Conservation (phyloP, 352 stramenopile species). For the Globisporangium nodosum region DNA sequence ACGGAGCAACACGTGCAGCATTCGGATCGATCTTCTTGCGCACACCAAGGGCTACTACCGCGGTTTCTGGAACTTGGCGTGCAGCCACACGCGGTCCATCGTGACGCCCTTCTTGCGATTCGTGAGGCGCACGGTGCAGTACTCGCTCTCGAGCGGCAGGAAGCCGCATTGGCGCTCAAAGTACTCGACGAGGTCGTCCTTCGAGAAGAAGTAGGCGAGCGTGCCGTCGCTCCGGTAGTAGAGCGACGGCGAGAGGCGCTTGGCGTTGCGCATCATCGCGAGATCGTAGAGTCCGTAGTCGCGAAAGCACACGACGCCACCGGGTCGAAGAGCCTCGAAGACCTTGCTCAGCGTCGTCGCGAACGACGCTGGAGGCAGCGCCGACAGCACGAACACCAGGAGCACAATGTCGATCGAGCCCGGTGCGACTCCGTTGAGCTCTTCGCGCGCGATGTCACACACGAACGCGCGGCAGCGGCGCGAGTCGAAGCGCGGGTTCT, state of each 20-base stretch:
- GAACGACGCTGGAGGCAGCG: slow-evolving; percentile 53
- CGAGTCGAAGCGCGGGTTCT: slow-evolving; percentile 40
- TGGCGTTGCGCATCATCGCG: slow-evolving; percentile 77
- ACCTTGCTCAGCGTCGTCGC: slow-evolving; percentile 48
- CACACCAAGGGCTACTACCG: neutral
- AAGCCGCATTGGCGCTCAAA: slow-evolving; percentile 45
- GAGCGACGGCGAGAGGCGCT: slow-evolving; percentile 45
- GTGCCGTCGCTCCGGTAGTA: slow-evolving; percentile 78
- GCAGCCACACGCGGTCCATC: slow-evolving; percentile 81
- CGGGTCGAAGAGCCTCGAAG: slow-evolving; percentile 39
- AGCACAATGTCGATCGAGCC: slow-evolving; percentile 69
- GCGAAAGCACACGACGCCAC: slow-evolving; percentile 77
- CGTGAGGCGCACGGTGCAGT: slow-evolving; percentile 65
- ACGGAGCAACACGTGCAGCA: no score
- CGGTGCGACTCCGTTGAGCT: slow-evolving; percentile 32
- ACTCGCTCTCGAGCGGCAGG: slow-evolving; percentile 53
- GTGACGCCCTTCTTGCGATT: slow-evolving; percentile 66
- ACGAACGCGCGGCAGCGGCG: slow-evolving; percentile 63
- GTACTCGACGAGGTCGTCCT: slow-evolving; percentile 36
- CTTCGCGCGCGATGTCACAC: slow-evolving; percentile 58
- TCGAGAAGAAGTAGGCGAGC: slow-evolving; percentile 76
- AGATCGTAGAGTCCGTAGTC: slow-evolving; percentile 88
- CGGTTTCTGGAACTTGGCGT: slow-evolving; percentile 66
- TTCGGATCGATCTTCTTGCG: neutral
- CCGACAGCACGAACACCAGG: slow-evolving; percentile 83